Percentiles rank a stretch among this genome's conserved stretches.
Evolutionary conservation across 2,329 filamentous ascomycete genomes (phyloP).

Genomic region (Cladophialophora carrionii): DNA sequence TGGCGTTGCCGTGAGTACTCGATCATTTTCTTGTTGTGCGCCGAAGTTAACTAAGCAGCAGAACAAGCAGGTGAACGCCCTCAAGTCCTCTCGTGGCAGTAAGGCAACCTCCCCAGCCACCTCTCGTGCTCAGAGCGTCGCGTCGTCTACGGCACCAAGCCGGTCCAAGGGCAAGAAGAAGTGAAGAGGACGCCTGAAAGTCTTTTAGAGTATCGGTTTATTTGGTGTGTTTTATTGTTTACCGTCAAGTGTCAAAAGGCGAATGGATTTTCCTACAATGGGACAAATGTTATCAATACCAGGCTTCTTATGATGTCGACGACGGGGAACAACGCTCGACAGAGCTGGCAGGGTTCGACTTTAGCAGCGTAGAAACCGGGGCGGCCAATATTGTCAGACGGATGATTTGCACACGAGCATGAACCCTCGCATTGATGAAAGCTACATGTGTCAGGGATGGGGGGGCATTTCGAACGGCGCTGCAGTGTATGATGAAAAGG

Average conservation of each 20-base stretch:
- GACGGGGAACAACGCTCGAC: neutral
- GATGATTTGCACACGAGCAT: neutral
- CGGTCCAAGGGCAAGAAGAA: constrained; percentile 57
- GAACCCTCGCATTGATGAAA: neutral
- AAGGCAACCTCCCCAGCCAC: constrained; percentile 70
- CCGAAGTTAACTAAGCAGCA: constrained; percentile 49
- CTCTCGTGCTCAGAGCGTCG: constrained; percentile 86
- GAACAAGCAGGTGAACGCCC: constrained; percentile 91
- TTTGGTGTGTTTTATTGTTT: neutral
- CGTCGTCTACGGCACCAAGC: constrained; percentile 63
- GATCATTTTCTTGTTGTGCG: neutral
- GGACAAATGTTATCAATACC: neutral
- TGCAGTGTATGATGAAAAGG: neutral
- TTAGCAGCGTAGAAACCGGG: neutral
- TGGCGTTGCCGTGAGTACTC: constrained; percentile 65
- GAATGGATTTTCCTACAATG: neutral
- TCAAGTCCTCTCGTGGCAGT: constrained; percentile 63
- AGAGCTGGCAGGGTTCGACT: neutral
- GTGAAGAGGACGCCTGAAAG: constrained; percentile 40
- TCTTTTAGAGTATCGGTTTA: neutral
- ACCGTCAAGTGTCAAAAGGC: neutral
- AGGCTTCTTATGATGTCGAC: neutral
- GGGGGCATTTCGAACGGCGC: neutral
- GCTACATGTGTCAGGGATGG: neutral
- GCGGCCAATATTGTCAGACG: neutral